These are phyloP conservation scores for Plantago major DNA, from an alignment of 257 asterid genomes.

Conservation along the genomic window DNA sequence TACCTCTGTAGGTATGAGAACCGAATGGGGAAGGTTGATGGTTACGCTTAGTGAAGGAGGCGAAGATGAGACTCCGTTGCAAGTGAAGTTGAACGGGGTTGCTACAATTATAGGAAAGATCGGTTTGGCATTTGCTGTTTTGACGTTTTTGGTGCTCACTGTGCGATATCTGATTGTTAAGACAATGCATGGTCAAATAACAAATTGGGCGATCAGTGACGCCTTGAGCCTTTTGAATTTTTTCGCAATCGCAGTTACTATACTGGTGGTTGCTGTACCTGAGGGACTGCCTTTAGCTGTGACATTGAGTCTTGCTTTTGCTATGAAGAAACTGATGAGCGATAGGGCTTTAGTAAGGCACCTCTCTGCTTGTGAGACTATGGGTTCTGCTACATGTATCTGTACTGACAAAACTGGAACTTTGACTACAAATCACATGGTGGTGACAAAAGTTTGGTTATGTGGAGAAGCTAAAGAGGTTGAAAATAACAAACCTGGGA, in stretches of 20 bases:
- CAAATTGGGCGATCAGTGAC: conserved; percentile 42
- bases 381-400: conserved; percentile 79
- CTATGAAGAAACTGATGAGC: conserved; percentile 78
- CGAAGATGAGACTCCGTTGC: conserved; percentile 77
- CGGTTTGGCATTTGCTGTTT: conserved; percentile 55
- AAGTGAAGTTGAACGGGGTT: conserved; percentile 76
- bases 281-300: conserved; percentile 87
- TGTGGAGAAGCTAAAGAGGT: conserved; percentile 50
- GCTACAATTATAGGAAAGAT: conserved; percentile 77
- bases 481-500: conserved; percentile 20
- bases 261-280: conserved; percentile 82
- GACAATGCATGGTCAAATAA: conserved; percentile 33
- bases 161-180: conserved; percentile 41
- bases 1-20: conserved; percentile 77
- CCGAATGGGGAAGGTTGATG: conserved; percentile 83
- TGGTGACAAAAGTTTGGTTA: conserved; percentile 54
- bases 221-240: conserved; percentile 45
- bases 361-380: conserved; percentile 78
- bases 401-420: conserved; percentile 89
- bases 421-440: conserved; percentile 78
- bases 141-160: conserved; percentile 62
- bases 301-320: conserved; percentile 75
- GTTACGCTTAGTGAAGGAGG: conserved; percentile 60
- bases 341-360: conserved; percentile 62
- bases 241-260: conserved; percentile 74